These are phyloP conservation scores for Pancytospora philotis DNA, from an alignment of 371 early-diverging fungal genomes.

Conservation along the genomic window DNA sequence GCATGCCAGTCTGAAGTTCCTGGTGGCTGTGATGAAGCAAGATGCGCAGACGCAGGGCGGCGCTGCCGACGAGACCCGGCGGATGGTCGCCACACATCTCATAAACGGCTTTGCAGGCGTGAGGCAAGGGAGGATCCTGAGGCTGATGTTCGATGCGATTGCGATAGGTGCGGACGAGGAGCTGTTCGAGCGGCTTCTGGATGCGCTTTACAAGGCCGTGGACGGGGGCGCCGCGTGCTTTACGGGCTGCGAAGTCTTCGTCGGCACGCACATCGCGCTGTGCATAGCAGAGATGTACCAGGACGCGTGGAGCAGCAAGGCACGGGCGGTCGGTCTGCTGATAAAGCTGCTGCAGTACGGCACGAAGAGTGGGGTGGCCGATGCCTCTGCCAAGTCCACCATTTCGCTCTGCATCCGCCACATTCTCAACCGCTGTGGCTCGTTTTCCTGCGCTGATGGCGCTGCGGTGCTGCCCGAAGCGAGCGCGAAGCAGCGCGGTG, in stretches of 20 bases:
- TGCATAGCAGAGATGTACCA: constrained; percentile 36
- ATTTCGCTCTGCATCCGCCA: constrained; percentile 23
- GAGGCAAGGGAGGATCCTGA: constrained; percentile 80
- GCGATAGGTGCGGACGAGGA: constrained; percentile 69
- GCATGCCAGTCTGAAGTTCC: constrained; percentile 30
- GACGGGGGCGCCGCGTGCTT: not conserved
- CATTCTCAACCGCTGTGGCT: not conserved
- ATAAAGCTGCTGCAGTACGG: constrained; percentile 45
- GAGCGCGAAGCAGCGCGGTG: no score
- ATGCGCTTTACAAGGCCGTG: constrained; percentile 6
- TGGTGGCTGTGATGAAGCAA: constrained; percentile 32
- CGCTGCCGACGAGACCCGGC: not conserved
- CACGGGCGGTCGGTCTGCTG: constrained; percentile 24
- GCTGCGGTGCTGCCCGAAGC: no score
- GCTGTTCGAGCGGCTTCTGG: constrained; percentile 21
- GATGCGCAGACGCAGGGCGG: constrained; percentile 1
- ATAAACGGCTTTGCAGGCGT: constrained; percentile 61
- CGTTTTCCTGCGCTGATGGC: not conserved
- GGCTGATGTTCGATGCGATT: constrained; percentile 87
- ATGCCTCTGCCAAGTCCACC: constrained; percentile 45
- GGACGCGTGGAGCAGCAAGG: constrained; percentile 5
- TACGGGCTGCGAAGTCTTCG: constrained; percentile 41
- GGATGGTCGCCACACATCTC: not conserved
- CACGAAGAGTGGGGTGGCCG: constrained; percentile 24
- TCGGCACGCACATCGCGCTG: constrained; percentile 36